Evolutionary conservation across 1,284 basidiomycete genomes (phyloP), one percentile per base, ranked within the genome.

Genomic region (Fomitiporia mediterranea): DNA sequence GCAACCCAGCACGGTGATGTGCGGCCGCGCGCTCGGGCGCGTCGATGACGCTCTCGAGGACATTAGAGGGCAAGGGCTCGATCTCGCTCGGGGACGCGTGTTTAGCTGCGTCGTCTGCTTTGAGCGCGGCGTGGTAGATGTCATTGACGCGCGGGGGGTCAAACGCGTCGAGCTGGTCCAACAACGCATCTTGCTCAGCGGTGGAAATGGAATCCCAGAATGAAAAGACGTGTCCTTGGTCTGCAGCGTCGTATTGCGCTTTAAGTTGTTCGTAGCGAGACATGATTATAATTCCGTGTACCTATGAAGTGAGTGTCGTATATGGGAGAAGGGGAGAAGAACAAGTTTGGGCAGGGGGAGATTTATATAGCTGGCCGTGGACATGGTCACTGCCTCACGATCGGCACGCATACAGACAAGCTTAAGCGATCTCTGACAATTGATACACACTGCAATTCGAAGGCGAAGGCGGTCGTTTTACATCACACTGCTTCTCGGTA

Each of bases 131-230:
- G 53, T 79, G 67, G 80, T 86, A 96, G 63, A 98, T 84, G 62
- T 82, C 81, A 76, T 98, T 98, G 61, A 99, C 91, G 64, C 94
- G 90, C 60, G 86, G 80, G 61, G 97, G 87, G 69, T 99, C 88
- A 68, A 99, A 86, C 9, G 76, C 72, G 40, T 82, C 77, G 65
- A 98, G 87, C 73, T 98, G 96, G 39, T 72, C 66, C 54, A 82
- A 71, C 47, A 99, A 80, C 11, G 78, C 65, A 6, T 71, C 68
- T 65, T 86, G 90, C 66, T 96, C 85, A 5, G 75, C 56, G 5
- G 82, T 72, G 44, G 82, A 74, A 59, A 98, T 85, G 52, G 78
- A 73, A 60, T 85, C 76, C 86, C 86, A 98, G 78, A 95, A 97
- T 35, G 84, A 76, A 70, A 98, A 83, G 66, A 98, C 82, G 68